Evolutionary conservation across 257 asterid genomes (phyloP), one percentile per base, ranked within the genome.

Genomic region (Jacaranda copaia): DNA sequence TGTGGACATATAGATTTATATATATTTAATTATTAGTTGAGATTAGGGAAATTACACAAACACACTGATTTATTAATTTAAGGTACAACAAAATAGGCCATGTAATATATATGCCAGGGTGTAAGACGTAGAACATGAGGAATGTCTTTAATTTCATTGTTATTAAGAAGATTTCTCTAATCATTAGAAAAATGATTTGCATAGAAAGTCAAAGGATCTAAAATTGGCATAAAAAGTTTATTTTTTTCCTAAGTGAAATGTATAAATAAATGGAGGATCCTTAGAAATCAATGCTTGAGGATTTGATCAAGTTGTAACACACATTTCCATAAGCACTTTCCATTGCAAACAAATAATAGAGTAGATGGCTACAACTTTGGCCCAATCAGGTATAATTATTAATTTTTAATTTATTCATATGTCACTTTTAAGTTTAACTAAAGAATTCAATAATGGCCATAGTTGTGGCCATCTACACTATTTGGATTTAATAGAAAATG

Each of bases 291-390:
- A 68, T 77, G 62, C 65, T 70, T 60, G 57, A 48, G 59, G 81
- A 78, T 78, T 70, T 70, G 81, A 63, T 78, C 77, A 77, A 38
- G 77, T 73, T 78, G 81, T 70, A 59, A 70, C 18, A 70, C 77
- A 78, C 72, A 70, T 78, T 70, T 13, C 72, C 72, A 49, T 48
- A 48, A 51, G 77, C 79, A 61, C 40, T n/a, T 64, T 25, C n/a
- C 63, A 10, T 20, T 49, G 32, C 42, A 49, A 75, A 49, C 80
- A 46, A 12, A 48, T 18, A 25, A 63, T 51, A 3, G 53, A 39
- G n/a, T 67, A 38, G 6, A 65, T 40, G 68, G n/a, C n/a, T n/a
- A n/a, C n/a, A n/a, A 55, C 40, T 74, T 51, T 38, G 13, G 18
- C 32, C 43, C 11, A 46, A 45, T 7, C 4, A 15, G 8, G 3